Percentiles rank a stretch among this genome's conserved stretches.
These are phyloP conservation scores for Sporothrix curviconia DNA, from an alignment of 2,329 filamentous ascomycete species.

Conservation along the genomic window DNA sequence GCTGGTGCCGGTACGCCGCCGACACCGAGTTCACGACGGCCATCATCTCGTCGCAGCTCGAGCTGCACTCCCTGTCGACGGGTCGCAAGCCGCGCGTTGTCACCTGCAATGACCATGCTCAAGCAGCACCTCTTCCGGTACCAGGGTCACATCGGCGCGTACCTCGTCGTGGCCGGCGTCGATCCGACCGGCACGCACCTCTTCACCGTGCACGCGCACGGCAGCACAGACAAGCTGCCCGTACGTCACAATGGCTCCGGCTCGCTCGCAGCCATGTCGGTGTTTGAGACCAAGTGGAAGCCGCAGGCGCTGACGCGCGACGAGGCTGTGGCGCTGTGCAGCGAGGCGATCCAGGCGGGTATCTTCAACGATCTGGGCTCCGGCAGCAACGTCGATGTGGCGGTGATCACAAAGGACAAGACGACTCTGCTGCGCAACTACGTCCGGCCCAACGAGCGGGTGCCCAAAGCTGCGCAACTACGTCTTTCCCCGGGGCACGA, in stretches of 20 bases:
- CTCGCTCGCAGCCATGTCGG: slow-evolving; percentile 91
- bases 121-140: slow-evolving; percentile 99
- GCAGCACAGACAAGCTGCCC: slow-evolving; percentile 97
- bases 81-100: slow-evolving; percentile 95
- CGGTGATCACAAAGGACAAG: slow-evolving; percentile 91
- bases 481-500: slow-evolving; percentile 84
- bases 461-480: slow-evolving; percentile 90
- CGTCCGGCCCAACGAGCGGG: slow-evolving; percentile 86
- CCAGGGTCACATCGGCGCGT: slow-evolving; percentile 95
- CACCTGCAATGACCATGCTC: slow-evolving; percentile 97
- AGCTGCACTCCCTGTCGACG: slow-evolving; percentile 92
- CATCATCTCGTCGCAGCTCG: slow-evolving; percentile 96
- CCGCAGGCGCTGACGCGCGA: slow-evolving; percentile 61
- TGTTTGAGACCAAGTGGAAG: slow-evolving; percentile 97
- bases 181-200: slow-evolving; percentile 93
- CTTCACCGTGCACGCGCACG: slow-evolving; percentile 97
- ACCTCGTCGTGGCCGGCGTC: slow-evolving; percentile 92
- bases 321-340: slow-evolving; percentile 73
- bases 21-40: slow-evolving; percentile 99
- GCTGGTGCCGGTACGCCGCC: slow-evolving; percentile 92
- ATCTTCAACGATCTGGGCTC: slow-evolving; percentile 98
- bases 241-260: slow-evolving; percentile 98
- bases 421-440: slow-evolving; percentile 89
- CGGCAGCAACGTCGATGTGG: slow-evolving; percentile 94
- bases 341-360: slow-evolving; percentile 87